A percentile compares a stretch with the other conserved stretches of the same genome.
phyloP scores from a whole-genome alignment of 768 basidiomycete species.

The Lentinula boryana region DNA sequence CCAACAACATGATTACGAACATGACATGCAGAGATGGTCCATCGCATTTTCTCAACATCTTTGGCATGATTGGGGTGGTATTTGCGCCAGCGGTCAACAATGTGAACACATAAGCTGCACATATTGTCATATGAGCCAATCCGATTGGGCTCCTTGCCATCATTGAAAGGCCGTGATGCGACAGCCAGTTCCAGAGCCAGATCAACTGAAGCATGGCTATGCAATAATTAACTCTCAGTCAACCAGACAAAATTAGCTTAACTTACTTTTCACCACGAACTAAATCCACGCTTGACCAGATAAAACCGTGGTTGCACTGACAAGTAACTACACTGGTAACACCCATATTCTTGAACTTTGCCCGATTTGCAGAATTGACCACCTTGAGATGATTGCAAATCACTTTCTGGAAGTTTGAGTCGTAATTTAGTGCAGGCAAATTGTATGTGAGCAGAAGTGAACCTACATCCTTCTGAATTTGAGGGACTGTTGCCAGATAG shows the following conservation, averaged over 20 bases:
- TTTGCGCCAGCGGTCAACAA: background rate
- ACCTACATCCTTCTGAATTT: background rate
- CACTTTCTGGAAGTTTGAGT: slow-evolving; percentile 11
- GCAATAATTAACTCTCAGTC: background rate
- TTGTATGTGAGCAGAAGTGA: background rate
- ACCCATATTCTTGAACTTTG: slow-evolving; percentile 16
- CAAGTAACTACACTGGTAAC: slow-evolving; percentile 15
- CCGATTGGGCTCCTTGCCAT: background rate
- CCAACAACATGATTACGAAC: background rate
- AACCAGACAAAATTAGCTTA: background rate
- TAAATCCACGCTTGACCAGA: slow-evolving; percentile 5
- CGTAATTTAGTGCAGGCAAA: too few relatives aligned
- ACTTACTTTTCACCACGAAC: background rate
- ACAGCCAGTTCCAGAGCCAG: background rate
- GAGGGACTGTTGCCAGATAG: slow-evolving; percentile 5
- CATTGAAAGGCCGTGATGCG: background rate
- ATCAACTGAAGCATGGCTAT: background rate
- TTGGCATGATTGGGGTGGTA: background rate
- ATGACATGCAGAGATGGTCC: background rate
- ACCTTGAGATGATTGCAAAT: slow-evolving; percentile 17
- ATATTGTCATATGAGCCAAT: background rate
- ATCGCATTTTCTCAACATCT: background rate
- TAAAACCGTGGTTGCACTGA: slow-evolving; percentile 15
- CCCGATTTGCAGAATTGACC: slow-evolving; percentile 17
- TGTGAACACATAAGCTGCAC: background rate